A percentile compares a stretch with the other conserved stretches of the same genome.
These are phyloP conservation scores for Kazachstania psychrophila DNA, from an alignment of 805 yeast species.

Conservation along the genomic window DNA sequence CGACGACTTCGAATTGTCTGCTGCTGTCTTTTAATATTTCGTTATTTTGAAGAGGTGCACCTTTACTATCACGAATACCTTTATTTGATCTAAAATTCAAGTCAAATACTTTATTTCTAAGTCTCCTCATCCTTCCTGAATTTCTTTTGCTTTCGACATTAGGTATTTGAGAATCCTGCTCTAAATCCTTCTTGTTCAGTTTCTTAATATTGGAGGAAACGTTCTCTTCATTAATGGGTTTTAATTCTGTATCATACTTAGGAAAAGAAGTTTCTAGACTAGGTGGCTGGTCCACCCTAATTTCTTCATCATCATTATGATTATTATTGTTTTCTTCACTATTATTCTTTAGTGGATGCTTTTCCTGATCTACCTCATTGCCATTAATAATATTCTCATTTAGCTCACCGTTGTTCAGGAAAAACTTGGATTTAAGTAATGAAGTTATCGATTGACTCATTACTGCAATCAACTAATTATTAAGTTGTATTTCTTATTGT, in stretches of 20 bases:
- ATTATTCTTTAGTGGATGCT: too few relatives aligned
- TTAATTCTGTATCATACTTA: too few relatives aligned
- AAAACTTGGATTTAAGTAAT: conserved; percentile 15
- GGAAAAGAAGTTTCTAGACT: too few relatives aligned
- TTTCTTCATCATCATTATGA: neutral
- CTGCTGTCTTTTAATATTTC: neutral
- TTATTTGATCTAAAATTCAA: conserved; percentile 15
- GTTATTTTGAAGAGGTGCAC: neutral
- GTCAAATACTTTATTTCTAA: conserved; percentile 18
- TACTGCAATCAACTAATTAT: too few relatives aligned
- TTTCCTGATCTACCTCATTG: neutral
- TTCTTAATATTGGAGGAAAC: too few relatives aligned
- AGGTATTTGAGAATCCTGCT: too few relatives aligned
- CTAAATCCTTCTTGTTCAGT: too few relatives aligned
- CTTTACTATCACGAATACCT: neutral
- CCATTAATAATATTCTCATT: conserved; percentile 2
- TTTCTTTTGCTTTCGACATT: too few relatives aligned
- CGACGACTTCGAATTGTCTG: neutral
- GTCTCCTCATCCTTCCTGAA: conserved; percentile 14
- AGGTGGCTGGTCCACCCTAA: too few relatives aligned
- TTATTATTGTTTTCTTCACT: neutral
- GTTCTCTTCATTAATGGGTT: too few relatives aligned
- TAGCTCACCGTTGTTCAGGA: conserved; percentile 8
- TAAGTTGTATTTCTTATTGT: too few relatives aligned
- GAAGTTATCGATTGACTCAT: conserved; percentile 22